Percentiles rank a stretch among this genome's conserved stretches.
Evolutionary conservation across 2,329 filamentous ascomycete genomes (phyloP).

Genomic region (Elsinoe necatrix): DNA sequence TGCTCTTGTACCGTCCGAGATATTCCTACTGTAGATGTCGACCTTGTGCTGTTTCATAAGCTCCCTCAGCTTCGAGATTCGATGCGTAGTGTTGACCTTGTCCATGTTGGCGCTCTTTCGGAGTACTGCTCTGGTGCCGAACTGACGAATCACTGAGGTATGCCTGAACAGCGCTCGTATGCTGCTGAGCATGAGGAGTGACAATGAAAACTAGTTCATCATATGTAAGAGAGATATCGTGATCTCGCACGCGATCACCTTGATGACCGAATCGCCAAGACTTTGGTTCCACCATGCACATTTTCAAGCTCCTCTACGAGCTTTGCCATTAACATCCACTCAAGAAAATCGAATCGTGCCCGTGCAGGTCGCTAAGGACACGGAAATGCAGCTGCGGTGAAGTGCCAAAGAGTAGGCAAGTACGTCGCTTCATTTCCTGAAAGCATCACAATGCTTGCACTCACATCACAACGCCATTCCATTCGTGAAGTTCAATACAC

Average conservation of each 20-base stretch:
- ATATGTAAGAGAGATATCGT: not conserved
- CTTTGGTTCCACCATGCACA: not conserved
- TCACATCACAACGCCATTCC: not conserved
- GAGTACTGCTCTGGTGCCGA: conserved; percentile 21
- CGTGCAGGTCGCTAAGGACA: not conserved
- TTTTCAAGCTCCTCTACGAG: not conserved
- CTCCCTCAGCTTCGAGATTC: conserved; percentile 66
- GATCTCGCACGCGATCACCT: not conserved
- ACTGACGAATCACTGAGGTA: conserved; percentile 17
- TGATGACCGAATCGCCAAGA: conserved; percentile 10
- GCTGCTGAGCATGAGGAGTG: conserved; percentile 12
- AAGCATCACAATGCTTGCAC: not conserved
- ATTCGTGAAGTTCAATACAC: not conserved
- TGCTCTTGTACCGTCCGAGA: conserved; percentile 20
- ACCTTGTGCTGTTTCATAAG: conserved; percentile 82
- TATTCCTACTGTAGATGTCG: conserved; percentile 76
- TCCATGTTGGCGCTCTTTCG: conserved; percentile 52
- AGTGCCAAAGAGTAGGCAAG: not conserved
- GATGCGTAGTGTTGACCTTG: conserved; percentile 67
- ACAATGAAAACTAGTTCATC: not conserved
- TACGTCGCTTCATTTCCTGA: not conserved
- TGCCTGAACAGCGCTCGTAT: conserved; percentile 5
- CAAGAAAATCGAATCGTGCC: not conserved
- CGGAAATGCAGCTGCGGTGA: not conserved
- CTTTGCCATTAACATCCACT: not conserved